Conservation (phyloP, 2,329 filamentous ascomycete genomes). For the Sclerotinia nivalis region DNA sequence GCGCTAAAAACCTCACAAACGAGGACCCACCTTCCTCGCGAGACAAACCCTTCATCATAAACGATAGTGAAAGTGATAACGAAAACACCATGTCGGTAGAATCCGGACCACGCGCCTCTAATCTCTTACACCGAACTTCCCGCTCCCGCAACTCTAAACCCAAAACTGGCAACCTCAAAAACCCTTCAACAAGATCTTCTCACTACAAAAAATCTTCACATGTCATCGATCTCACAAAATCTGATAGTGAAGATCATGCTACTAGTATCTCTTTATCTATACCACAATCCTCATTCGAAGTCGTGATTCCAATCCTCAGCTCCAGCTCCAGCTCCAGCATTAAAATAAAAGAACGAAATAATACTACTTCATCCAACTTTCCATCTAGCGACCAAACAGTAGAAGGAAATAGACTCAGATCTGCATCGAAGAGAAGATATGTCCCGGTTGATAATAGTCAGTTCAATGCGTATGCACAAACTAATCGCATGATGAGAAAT, state of each 20-base stretch:
- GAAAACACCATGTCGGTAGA: constrained; percentile 1
- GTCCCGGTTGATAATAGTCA: constrained; percentile 32
- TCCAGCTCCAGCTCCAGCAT: too few relatives aligned
- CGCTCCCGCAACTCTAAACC: not conserved
- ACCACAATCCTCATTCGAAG: not conserved
- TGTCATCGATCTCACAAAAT: not conserved
- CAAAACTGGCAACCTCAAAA: not conserved
- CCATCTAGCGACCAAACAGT: too few relatives aligned
- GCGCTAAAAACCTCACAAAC: not conserved
- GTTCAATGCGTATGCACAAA: constrained; percentile 30
- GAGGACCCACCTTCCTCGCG: not conserved
- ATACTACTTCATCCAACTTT: not conserved
- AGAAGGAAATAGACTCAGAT: not conserved
- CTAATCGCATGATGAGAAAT: constrained; percentile 24
- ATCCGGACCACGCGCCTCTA: not conserved
- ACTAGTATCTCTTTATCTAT: too few relatives aligned
- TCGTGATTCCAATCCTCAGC: not conserved
- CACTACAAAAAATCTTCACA: not conserved
- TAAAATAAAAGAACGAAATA: too few relatives aligned
- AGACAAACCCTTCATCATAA: not conserved
- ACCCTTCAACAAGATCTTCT: not conserved
- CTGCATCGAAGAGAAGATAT: constrained; percentile 22
- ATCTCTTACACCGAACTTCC: not conserved
- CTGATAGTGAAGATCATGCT: not conserved
- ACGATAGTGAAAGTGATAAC: not conserved